Evolutionary conservation across 257 asterid species (phyloP).

Genomic region (Gynochthodes officinalis): DNA sequence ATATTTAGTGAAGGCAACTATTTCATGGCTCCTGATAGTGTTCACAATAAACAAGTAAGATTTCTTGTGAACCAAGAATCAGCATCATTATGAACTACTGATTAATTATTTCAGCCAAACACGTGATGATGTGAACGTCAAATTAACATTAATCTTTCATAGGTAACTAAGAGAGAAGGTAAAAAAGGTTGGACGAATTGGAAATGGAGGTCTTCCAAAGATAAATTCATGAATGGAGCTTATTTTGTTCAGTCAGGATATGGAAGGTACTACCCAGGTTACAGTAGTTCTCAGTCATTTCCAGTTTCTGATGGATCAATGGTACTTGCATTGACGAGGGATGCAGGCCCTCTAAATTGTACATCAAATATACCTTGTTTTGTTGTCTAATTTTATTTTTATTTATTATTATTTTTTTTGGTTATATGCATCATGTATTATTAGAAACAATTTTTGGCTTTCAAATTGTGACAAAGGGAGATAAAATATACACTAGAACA

Average conservation of each 20-base stretch:
- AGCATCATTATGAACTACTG: too few relatives aligned
- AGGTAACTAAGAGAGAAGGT: conserved; percentile 74
- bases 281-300: conserved; percentile 48
- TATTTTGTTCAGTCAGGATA: conserved; percentile 71
- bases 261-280: conserved; percentile 52
- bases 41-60: conserved; percentile 48
- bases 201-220: conserved; percentile 83
- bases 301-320: conserved; percentile 62
- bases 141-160: too few relatives aligned
- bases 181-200: conserved; percentile 54
- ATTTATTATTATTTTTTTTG: too few relatives aligned
- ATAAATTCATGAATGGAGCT: conserved; percentile 70
- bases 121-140: too few relatives aligned
- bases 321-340: conserved; percentile 56
- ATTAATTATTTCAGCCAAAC: too few relatives aligned
- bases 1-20: conserved; percentile 91
- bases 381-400: too few relatives aligned
- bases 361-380: conserved; percentile 37
- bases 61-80: too few relatives aligned
- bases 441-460: too few relatives aligned
- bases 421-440: too few relatives aligned
- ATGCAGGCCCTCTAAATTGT: conserved; percentile 67
- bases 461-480: too few relatives aligned
- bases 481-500: too few relatives aligned
- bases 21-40: conserved; percentile 54